Conservation (phyloP, 805 yeast genomes). For the Cyberlindnera veronae region DNA sequence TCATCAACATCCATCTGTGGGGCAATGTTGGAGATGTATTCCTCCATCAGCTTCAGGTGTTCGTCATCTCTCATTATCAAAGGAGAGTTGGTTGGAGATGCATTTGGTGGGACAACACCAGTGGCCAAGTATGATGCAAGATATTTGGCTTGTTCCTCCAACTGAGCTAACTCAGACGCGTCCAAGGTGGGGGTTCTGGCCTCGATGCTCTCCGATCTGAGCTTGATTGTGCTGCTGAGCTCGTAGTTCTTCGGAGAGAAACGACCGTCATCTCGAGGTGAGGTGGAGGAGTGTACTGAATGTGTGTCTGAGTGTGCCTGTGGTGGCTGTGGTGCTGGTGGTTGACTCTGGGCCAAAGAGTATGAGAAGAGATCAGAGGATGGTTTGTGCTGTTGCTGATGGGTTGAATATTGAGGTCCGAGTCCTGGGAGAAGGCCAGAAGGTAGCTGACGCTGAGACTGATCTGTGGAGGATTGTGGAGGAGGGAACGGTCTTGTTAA, state of each 20-base stretch:
- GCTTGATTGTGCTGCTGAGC: background rate
- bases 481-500: too few species aligned
- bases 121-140: too few species aligned
- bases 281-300: background rate
- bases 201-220: background rate
- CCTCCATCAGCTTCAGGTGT: constrained; percentile 4
- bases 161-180: background rate
- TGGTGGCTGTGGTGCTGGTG: background rate
- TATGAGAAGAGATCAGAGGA: constrained; percentile 10
- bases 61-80: constrained; percentile 6
- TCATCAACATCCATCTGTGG: constrained; percentile 11
- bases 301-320: background rate
- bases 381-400: background rate
- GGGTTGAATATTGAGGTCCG: background rate
- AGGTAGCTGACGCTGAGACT: too few species aligned
- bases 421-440: too few species aligned
- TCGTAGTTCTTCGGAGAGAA: constrained; percentile 8
- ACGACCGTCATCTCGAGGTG: background rate
- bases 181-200: background rate
- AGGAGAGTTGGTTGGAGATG: too few species aligned
- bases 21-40: constrained; percentile 2
- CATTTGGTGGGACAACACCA: too few species aligned
- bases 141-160: too few species aligned
- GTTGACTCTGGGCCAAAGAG: constrained; percentile 1
- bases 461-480: too few species aligned